Conservation (phyloP, 1,284 basidiomycete species). For the Ustilago shanxiensis region DNA sequence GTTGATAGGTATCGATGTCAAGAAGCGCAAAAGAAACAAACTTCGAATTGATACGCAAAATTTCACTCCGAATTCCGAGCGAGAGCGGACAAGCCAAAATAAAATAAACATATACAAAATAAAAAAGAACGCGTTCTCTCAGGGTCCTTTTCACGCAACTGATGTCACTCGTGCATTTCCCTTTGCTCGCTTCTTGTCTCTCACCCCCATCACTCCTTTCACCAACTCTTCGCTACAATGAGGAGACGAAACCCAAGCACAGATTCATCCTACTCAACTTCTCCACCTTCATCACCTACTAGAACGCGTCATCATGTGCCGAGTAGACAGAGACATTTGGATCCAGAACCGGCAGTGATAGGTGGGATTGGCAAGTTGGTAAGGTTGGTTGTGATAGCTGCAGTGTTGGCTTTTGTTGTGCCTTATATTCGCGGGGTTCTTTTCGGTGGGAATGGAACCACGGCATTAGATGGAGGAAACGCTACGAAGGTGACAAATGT, state of each 20-base stretch:
- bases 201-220: neutral
- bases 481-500: neutral
- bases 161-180: neutral
- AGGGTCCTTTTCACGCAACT: neutral
- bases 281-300: neutral
- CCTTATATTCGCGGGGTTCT: slow-evolving; percentile 13
- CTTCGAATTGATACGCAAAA: no score
- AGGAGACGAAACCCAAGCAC: slow-evolving; percentile 3
- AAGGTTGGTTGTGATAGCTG: slow-evolving; percentile 16
- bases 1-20: neutral
- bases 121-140: neutral
- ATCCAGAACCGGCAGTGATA: neutral
- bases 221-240: slow-evolving; percentile 3
- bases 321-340: neutral
- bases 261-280: slow-evolving; percentile 8
- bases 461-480: neutral
- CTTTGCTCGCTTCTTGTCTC: neutral
- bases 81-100: neutral
- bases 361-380: slow-evolving; percentile 19
- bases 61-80: neutral
- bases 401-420: slow-evolving; percentile 30
- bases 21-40: neutral
- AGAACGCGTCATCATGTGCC: no score
- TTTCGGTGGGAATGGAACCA: neutral
- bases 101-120: neutral